Evolutionary conservation across 2,329 filamentous ascomycete genomes (phyloP).

Genomic region (Xylaria polymorpha): DNA sequence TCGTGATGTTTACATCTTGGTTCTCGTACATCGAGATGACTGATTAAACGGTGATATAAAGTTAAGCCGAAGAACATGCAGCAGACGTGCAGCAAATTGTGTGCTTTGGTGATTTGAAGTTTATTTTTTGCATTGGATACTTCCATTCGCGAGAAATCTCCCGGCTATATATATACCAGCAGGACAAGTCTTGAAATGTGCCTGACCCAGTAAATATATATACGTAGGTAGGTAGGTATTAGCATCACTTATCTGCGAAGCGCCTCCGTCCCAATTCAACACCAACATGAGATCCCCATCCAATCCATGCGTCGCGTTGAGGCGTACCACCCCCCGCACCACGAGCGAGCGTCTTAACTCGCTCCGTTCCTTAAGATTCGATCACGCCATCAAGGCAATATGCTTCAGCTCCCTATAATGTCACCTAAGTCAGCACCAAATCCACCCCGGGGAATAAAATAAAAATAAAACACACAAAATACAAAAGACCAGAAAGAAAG

Average conservation of each 20-base stretch:
- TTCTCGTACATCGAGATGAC: background rate
- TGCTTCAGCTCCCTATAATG: slow-evolving; percentile 61
- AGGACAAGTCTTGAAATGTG: background rate
- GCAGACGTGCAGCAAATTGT: background rate
- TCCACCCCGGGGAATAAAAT: background rate
- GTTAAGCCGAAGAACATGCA: background rate
- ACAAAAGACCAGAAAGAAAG: slow-evolving; percentile 15
- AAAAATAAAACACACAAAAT: too few species aligned
- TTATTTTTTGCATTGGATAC: background rate
- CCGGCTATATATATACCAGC: background rate
- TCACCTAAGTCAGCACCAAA: slow-evolving; percentile 20
- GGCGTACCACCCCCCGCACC: background rate
- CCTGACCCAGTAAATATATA: background rate
- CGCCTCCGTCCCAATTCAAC: background rate
- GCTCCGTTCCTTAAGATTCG: background rate
- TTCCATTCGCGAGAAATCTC: background rate
- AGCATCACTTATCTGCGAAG: background rate
- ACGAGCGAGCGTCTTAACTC: background rate
- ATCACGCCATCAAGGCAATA: slow-evolving; percentile 62
- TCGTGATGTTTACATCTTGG: background rate
- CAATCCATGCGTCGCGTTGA: background rate
- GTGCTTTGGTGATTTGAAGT: background rate
- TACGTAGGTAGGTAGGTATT: background rate
- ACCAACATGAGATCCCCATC: background rate
- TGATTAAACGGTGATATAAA: background rate